A percentile compares a stretch with the other conserved stretches of the same genome.
phyloP scores from a whole-genome alignment of 176 grass and related monocot species.

The Cymbopogon citratus region DNA sequence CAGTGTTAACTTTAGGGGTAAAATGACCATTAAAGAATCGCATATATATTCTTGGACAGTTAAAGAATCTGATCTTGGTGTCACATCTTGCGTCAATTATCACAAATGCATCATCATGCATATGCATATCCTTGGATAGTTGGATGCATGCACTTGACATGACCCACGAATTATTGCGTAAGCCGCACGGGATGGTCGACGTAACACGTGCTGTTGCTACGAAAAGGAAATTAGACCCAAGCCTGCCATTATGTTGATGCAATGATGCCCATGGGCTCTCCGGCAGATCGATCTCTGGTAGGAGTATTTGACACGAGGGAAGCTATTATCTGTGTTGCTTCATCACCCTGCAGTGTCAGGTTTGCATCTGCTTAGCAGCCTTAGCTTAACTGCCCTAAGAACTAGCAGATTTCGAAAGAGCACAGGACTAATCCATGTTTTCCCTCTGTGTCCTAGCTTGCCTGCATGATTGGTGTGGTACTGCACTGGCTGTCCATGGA shows the following conservation, averaged over 20 bases:
- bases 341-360: slow-evolving; percentile 11
- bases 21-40: too few relatives aligned
- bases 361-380: background rate
- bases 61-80: too few relatives aligned
- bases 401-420: background rate
- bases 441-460: background rate
- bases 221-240: background rate
- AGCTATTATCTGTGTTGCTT: slow-evolving; percentile 13
- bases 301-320: slow-evolving; percentile 1
- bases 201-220: background rate
- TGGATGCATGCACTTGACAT: slow-evolving; percentile 7
- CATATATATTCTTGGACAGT: too few relatives aligned
- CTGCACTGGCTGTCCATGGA: slow-evolving; percentile 10
- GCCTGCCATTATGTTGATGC: background rate
- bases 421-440: background rate
- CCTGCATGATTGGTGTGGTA: background rate
- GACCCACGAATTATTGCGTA: slow-evolving; percentile 31
- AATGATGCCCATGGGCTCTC: background rate
- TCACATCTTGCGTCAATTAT: too few relatives aligned
- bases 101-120: too few relatives aligned
- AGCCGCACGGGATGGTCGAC: background rate
- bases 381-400: slow-evolving; percentile 1
- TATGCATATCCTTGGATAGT: background rate
- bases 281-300: slow-evolving; percentile 38
- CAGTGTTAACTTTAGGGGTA: too few relatives aligned